Conservation (phyloP, 2,329 filamentous ascomycete species). For the Incumbomyces delicatus region DNA sequence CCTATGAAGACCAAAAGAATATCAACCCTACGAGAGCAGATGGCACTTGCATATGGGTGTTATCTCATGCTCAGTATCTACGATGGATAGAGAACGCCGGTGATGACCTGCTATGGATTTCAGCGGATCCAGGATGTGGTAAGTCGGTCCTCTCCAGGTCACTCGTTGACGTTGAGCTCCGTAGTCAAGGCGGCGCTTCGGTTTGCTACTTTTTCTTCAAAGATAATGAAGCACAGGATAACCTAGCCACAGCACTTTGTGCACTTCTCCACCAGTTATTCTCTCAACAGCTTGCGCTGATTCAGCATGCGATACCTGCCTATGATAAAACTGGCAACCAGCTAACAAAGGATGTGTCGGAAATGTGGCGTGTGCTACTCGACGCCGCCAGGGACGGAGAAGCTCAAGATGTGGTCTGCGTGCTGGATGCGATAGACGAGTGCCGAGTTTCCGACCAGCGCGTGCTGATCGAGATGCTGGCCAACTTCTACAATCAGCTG, state of each 20-base stretch:
- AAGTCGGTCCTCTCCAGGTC: constrained; percentile 31
- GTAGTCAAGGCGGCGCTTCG: constrained; percentile 8
- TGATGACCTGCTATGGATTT: constrained; percentile 29
- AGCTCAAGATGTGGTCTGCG: constrained; percentile 9
- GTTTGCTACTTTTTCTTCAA: constrained; percentile 30
- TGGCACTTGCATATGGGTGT: constrained; percentile 29
- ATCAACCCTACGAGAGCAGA: constrained; percentile 23
- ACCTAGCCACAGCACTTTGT: too few species aligned
- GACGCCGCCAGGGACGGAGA: background rate
- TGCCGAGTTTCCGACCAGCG: constrained; percentile 6
- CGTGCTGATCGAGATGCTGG: constrained; percentile 8
- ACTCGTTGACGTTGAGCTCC: constrained; percentile 26
- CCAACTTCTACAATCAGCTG: constrained; percentile 1
- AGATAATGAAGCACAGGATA: constrained; percentile 27
- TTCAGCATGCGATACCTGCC: constrained; percentile 13
- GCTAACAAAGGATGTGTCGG: background rate
- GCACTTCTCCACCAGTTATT: too few species aligned
- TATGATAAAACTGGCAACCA: constrained; percentile 9
- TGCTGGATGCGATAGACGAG: constrained; percentile 16
- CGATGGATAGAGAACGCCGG: constrained; percentile 19
- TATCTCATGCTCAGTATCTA: constrained; percentile 21
- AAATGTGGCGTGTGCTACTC: constrained; percentile 10
- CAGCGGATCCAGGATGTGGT: constrained; percentile 32
- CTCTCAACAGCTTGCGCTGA: constrained; percentile 21
- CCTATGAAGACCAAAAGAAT: constrained; percentile 25